Conservation (phyloP, 805 yeast species). For the Nakazawaea populi region DNA sequence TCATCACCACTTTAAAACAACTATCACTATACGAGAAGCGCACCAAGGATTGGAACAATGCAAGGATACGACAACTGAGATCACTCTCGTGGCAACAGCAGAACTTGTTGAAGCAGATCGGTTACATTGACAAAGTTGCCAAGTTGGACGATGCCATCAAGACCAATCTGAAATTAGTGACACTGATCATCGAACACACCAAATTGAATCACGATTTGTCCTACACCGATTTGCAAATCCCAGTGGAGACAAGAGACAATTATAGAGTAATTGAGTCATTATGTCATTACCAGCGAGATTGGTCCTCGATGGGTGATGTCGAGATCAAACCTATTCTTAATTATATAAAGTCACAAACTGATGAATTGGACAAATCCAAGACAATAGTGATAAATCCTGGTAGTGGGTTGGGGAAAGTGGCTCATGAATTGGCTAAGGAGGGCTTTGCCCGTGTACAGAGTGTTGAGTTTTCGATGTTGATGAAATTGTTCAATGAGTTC, state of each 20-base stretch:
- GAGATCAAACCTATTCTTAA: conserved; percentile 50
- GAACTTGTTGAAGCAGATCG: conserved; percentile 41
- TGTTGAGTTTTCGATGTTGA: conserved; percentile 68
- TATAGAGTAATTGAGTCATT: conserved; percentile 59
- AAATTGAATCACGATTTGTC: conserved; percentile 30
- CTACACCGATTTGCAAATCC: conserved; percentile 36
- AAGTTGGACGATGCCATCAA: conserved; percentile 40
- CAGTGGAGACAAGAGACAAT: conserved; percentile 20
- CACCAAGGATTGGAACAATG: conserved; percentile 37
- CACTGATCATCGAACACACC: conserved; percentile 35
- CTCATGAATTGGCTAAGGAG: conserved; percentile 52
- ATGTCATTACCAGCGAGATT: conserved; percentile 76
- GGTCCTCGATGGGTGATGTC: conserved; percentile 44
- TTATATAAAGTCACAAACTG: conserved; percentile 42
- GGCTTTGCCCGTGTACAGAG: conserved; percentile 52
- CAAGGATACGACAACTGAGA: conserved; percentile 23
- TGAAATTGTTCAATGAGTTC: conserved; percentile 66
- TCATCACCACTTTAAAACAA: conserved; percentile 3
- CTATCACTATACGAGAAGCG: conserved; percentile 11
- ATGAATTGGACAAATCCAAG: conserved; percentile 20
- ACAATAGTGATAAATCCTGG: conserved; percentile 77
- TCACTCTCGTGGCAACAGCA: conserved; percentile 48
- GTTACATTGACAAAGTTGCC: conserved; percentile 48
- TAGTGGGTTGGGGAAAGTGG: conserved; percentile 75
- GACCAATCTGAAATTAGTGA: conserved; percentile 42